Conservation (phyloP, 1,284 basidiomycete species). For the Vanrija sp. region DNA sequence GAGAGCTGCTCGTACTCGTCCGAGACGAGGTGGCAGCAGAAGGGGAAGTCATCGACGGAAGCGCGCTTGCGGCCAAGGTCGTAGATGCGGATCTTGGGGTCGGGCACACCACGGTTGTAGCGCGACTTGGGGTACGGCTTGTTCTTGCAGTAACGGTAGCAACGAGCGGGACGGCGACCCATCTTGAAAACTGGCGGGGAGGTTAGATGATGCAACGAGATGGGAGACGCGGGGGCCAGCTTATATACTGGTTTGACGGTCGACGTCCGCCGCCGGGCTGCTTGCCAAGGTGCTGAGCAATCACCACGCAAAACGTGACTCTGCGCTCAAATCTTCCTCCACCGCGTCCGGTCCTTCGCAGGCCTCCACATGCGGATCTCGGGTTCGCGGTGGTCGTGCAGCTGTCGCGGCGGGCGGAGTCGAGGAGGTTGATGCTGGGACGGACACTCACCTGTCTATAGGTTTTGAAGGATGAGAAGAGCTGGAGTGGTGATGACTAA, state of each 20-base stretch:
- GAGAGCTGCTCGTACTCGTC: slow-evolving; percentile 99
- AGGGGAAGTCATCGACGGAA: slow-evolving; percentile 94
- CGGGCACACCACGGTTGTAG: slow-evolving; percentile 98
- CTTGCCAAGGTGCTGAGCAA: no score
- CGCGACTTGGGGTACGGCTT: slow-evolving; percentile 83
- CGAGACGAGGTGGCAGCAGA: slow-evolving; percentile 92
- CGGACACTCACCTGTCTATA: slow-evolving; percentile 5
- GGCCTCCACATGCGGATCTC: no score
- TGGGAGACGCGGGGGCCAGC: neutral
- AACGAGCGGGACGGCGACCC: slow-evolving; percentile 93
- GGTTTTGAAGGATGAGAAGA: slow-evolving; percentile 10
- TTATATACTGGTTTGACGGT: neutral
- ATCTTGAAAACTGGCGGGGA: slow-evolving; percentile 53
- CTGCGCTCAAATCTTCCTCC: no score
- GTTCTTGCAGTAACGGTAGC: slow-evolving; percentile 98
- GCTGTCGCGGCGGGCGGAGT: no score
- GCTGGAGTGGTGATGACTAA: neutral
- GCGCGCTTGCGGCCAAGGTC: slow-evolving; percentile 94
- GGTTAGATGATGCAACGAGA: neutral
- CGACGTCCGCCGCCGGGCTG: no score
- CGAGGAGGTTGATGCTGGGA: no score
- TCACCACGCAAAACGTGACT: no score
- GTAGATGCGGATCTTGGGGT: slow-evolving; percentile 91
- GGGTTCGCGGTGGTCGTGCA: no score
- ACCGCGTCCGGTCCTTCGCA: no score